These are phyloP conservation scores for Prunus campanulata DNA, from an alignment of 306 rosid species.

Conservation along the genomic window DNA sequence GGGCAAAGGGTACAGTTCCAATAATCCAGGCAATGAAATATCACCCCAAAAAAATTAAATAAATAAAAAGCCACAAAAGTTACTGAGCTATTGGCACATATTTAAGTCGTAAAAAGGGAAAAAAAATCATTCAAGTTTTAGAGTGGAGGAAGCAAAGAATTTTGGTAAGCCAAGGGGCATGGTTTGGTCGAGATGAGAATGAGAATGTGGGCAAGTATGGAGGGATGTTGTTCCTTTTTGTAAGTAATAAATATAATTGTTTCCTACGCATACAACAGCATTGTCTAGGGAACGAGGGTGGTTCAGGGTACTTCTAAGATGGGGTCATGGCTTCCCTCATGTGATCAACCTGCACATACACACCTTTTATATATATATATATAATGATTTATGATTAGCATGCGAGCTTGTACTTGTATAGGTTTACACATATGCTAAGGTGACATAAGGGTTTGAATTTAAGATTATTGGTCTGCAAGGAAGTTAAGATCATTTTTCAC, in stretches of 20 bases:
- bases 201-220: slow-evolving; percentile 28
- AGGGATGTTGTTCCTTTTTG: slow-evolving; percentile 18
- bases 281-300: slow-evolving; percentile 39
- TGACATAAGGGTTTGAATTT: too few species aligned
- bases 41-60: too few species aligned
- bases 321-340: slow-evolving; percentile 14
- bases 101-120: not conserved
- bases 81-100: too few species aligned
- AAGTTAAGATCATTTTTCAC: too few species aligned
- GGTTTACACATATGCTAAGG: too few species aligned
- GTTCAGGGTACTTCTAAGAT: slow-evolving; percentile 39
- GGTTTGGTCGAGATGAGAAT: slow-evolving; percentile 13
- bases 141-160: slow-evolving; percentile 7
- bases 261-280: slow-evolving; percentile 54
- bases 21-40: too few species aligned
- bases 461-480: too few species aligned
- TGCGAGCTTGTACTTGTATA: too few species aligned
- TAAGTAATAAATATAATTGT: slow-evolving; percentile 33
- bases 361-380: not conserved
- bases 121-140: not conserved
- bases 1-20: too few species aligned
- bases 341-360: not conserved
- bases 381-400: too few species aligned
- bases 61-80: too few species aligned
- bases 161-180: slow-evolving; percentile 9